These are phyloP conservation scores for Miamiensis avidus DNA, from an alignment of 169 alveolate genomes.

Conservation along the genomic window DNA sequence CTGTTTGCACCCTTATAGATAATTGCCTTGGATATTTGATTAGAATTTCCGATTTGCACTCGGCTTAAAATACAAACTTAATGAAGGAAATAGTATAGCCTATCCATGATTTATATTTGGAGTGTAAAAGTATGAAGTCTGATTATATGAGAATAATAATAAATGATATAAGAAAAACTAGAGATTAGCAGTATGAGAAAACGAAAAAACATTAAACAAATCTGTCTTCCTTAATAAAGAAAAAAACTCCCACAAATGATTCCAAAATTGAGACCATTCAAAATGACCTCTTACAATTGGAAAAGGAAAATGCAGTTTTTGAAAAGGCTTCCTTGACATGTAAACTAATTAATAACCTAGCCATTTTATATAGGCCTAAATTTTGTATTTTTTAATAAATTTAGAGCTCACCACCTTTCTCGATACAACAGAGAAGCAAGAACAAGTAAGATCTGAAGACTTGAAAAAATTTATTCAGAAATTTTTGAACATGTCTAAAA, in stretches of 20 bases:
- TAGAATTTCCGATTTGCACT: slow-evolving; percentile 11
- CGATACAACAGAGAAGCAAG: neutral
- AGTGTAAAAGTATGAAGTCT: slow-evolving; percentile 15
- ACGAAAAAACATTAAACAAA: neutral
- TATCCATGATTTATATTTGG: slow-evolving; percentile 3
- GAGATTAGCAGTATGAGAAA: neutral
- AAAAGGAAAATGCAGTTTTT: slow-evolving; percentile 3
- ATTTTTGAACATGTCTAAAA: too few relatives aligned
- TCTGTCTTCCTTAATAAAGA: neutral
- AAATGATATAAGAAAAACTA: slow-evolving; percentile 13
- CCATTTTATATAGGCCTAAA: too few relatives aligned
- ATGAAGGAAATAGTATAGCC: neutral
- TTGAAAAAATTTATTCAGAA: neutral
- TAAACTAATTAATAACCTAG: too few relatives aligned
- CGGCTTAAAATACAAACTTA: neutral
- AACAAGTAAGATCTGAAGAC: neutral
- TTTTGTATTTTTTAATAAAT: too few relatives aligned
- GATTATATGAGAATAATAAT: slow-evolving; percentile 2
- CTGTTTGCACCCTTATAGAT: slow-evolving; percentile 8
- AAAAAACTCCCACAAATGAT: neutral
- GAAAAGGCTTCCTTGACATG: slow-evolving; percentile 8
- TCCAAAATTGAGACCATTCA: neutral
- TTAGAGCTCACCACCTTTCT: neutral
- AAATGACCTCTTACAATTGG: neutral
- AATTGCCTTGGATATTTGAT: neutral